Evolutionary conservation across 2,329 filamentous ascomycete species (phyloP).

Genomic region (Ceratocystis cubensis): DNA sequence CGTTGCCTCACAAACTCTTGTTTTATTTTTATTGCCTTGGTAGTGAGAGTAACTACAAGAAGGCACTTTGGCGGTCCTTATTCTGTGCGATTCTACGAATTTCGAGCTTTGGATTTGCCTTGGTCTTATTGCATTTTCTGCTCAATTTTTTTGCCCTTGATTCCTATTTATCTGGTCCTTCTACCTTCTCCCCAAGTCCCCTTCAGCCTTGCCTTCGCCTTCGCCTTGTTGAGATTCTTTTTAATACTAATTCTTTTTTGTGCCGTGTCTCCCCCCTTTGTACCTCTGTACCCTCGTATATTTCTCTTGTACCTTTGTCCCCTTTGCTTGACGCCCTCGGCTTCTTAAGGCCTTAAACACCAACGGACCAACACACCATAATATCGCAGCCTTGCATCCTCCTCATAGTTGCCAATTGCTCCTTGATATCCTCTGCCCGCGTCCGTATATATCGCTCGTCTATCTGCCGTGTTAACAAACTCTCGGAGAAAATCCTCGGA

Average conservation of each 20-base stretch:
- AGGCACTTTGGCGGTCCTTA: background rate
- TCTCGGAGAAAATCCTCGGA: background rate
- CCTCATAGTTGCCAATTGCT: no score
- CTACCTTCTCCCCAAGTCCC: background rate
- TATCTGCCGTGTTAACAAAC: background rate
- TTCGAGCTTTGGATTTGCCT: background rate
- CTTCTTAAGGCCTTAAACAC: no score
- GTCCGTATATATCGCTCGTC: background rate
- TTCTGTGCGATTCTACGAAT: constrained; percentile 1
- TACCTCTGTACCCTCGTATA: background rate
- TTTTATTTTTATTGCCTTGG: no score
- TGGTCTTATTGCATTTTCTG: background rate
- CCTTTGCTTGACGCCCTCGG: no score
- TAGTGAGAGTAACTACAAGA: background rate
- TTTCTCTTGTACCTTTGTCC: no score
- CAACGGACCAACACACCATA: no score
- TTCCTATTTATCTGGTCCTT: background rate
- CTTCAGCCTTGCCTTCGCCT: background rate
- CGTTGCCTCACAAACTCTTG: no score
- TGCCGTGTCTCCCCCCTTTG: background rate
- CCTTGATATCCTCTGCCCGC: no score
- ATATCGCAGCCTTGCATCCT: no score
- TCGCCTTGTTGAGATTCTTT: background rate
- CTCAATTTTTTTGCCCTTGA: background rate
- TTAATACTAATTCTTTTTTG: background rate